Evolutionary conservation across 208 protist species (phyloP).

Genomic region (Crithidia sp.): DNA sequence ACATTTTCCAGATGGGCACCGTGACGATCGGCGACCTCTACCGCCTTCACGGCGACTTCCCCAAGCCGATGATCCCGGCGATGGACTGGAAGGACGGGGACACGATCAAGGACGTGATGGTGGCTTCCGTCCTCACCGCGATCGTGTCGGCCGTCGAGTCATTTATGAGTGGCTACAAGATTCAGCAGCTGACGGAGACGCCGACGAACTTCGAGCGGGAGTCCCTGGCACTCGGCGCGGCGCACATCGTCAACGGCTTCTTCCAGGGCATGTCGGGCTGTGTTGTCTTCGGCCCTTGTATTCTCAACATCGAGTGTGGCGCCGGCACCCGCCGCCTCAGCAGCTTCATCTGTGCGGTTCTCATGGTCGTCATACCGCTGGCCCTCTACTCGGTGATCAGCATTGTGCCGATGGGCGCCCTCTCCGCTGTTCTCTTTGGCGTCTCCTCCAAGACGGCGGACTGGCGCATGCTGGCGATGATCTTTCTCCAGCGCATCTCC

Average conservation of each 20-base stretch:
- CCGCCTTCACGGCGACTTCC: conserved; percentile 48
- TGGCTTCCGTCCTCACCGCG: conserved; percentile 45
- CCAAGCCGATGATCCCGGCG: conserved; percentile 40
- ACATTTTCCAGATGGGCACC: conserved; percentile 59
- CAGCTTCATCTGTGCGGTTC: conserved; percentile 53
- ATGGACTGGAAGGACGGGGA: conserved; percentile 39
- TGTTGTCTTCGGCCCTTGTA: conserved; percentile 55
- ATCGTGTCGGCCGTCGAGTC: conserved; percentile 59
- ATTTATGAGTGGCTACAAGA: conserved; percentile 62
- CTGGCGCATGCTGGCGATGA: conserved; percentile 64
- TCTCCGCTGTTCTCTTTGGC: conserved; percentile 54
- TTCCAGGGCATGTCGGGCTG: conserved; percentile 61
- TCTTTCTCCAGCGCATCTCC: conserved; percentile 59
- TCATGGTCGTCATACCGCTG: conserved; percentile 57
- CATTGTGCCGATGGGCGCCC: conserved; percentile 56
- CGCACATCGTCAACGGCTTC: conserved; percentile 64
- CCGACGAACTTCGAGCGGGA: conserved; percentile 65
- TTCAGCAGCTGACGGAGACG: conserved; percentile 59
- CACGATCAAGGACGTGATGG: conserved; percentile 46
- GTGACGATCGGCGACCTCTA: conserved; percentile 61
- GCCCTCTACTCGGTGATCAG: conserved; percentile 54
- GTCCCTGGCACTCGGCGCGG: conserved; percentile 45
- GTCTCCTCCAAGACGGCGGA: conserved; percentile 63
- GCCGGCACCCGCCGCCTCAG: conserved; percentile 50
- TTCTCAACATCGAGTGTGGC: conserved; percentile 62